Percentiles rank a stretch among this genome's conserved stretches.
Evolutionary conservation across 306 rosid species (phyloP).

Genomic region (Prunus campanulata): DNA sequence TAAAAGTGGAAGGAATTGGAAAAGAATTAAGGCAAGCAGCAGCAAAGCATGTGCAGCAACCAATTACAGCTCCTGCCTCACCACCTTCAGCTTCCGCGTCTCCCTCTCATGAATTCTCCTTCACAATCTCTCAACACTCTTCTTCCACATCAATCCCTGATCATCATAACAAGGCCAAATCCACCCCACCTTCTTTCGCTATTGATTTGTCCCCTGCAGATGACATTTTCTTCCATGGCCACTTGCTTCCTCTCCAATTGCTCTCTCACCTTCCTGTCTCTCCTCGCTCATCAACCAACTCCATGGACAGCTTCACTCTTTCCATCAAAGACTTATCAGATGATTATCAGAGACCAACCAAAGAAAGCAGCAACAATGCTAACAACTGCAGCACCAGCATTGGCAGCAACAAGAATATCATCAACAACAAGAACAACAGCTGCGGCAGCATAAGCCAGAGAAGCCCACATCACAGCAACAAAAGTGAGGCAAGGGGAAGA

Average conservation of each 20-base stretch:
- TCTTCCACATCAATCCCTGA: slow-evolving; percentile 39
- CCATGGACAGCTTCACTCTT: slow-evolving; percentile 62
- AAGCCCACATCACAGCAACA: slow-evolving; percentile 12
- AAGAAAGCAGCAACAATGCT: slow-evolving; percentile 13
- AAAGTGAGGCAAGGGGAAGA: slow-evolving; percentile 30
- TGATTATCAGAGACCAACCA: slow-evolving; percentile 28
- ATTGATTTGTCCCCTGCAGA: slow-evolving; percentile 91
- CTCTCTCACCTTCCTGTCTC: slow-evolving; percentile 80
- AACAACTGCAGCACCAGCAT: slow-evolving; percentile 24
- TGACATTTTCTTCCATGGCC: slow-evolving; percentile 98
- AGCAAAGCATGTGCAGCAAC: slow-evolving; percentile 19
- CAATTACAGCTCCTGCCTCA: slow-evolving; percentile 37
- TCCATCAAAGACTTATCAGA: slow-evolving; percentile 42
- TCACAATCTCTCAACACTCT: slow-evolving; percentile 81
- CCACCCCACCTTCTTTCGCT: slow-evolving; percentile 49
- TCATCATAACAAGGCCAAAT: slow-evolving; percentile 28
- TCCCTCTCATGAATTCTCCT: slow-evolving; percentile 90
- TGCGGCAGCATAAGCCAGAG: slow-evolving; percentile 2
- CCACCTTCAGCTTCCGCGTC: slow-evolving; percentile 69
- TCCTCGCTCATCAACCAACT: slow-evolving; percentile 74
- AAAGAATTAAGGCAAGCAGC: not conserved
- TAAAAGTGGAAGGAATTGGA: slow-evolving; percentile 10
- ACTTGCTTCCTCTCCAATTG: slow-evolving; percentile 86
- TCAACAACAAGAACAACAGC: not conserved
- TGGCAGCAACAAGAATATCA: not conserved